Conservation (phyloP, 2,329 filamentous ascomycete species). For the Penicillium sp. region DNA sequence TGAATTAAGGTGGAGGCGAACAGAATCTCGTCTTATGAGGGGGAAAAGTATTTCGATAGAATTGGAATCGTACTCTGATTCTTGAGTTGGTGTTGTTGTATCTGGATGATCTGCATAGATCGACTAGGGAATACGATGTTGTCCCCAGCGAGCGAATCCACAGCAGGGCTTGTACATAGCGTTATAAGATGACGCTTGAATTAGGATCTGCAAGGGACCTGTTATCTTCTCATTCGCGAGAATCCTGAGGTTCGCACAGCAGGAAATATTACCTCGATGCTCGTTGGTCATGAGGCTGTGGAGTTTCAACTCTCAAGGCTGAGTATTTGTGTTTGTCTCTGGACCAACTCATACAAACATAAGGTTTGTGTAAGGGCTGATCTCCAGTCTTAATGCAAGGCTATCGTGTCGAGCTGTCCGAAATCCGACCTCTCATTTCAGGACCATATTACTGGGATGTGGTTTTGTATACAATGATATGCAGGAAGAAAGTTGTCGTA, state of each 20-base stretch:
- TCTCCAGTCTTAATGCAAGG: neutral
- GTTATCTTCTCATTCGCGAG: neutral
- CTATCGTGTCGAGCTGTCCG: neutral
- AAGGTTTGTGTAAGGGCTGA: neutral
- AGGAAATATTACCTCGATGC: neutral
- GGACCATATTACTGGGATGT: neutral
- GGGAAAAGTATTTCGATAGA: too few species aligned
- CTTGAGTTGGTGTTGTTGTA: neutral
- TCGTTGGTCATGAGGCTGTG: too few species aligned
- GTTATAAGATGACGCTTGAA: neutral
- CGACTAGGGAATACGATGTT: slow-evolving; percentile 3
- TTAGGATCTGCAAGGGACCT: neutral
- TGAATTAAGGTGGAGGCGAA: too few species aligned
- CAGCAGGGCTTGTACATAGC: neutral
- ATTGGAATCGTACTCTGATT: too few species aligned
- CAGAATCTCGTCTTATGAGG: too few species aligned
- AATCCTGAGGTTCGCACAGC: neutral
- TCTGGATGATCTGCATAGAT: neutral
- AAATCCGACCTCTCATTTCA: neutral
- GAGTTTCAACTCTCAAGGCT: neutral
- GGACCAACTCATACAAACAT: neutral
- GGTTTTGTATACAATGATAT: neutral
- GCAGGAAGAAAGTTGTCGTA: neutral
- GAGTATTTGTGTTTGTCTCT: neutral
- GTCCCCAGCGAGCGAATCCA: neutral